Evolutionary conservation across 139 green algal genomes (phyloP), one percentile per base, ranked within the genome.

Genomic region (Chlamydomonas sp.): DNA sequence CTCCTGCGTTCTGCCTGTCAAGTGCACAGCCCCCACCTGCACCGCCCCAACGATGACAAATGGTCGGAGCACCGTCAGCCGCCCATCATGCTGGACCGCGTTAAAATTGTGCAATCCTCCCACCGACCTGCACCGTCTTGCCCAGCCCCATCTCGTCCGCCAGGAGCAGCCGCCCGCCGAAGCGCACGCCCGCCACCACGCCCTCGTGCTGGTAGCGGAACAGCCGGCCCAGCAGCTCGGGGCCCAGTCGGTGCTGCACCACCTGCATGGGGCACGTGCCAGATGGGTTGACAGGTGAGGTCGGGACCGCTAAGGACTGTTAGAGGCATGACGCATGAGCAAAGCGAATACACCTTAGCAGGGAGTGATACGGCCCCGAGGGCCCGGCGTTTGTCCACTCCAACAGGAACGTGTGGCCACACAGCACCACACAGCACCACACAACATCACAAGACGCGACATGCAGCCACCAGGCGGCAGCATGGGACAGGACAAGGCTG

Each of bases 91-190:
- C 15, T 14, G 18, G 61, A 17, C 10, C 10, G 61, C 16, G 12
- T 14, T 9, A 75, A 17, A 7, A 6, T 77, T n/a, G 8, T 60
- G 12, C 66, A 7, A n/a, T 15, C 5, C n/a, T 18, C 67, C n/a
- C 71, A 5, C 66, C 20, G 77, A 89, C 83, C 86, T 91, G 90
- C 68, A 91, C 84, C 0, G 89, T 94, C 87, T 94, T 94, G 63
- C 91, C 91, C n/a, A 94, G 87, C 1, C 91, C 91, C 89, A 92
- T 92, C 74, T 94, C 91, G 59, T 94, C 90, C 63, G 67, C 81
- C 16, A 85, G 59, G 57, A 92, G 89, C 63, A 78, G 5, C 64
- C 68, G 57, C 2, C 89, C 89, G 62, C 74, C 69, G 31, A 83
- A 31, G 14, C 68, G 64, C 67, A 93, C 62, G 9, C 79, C 79